Evolutionary conservation across 345 rosid species (phyloP).

Genomic region (Angophora floribunda): DNA sequence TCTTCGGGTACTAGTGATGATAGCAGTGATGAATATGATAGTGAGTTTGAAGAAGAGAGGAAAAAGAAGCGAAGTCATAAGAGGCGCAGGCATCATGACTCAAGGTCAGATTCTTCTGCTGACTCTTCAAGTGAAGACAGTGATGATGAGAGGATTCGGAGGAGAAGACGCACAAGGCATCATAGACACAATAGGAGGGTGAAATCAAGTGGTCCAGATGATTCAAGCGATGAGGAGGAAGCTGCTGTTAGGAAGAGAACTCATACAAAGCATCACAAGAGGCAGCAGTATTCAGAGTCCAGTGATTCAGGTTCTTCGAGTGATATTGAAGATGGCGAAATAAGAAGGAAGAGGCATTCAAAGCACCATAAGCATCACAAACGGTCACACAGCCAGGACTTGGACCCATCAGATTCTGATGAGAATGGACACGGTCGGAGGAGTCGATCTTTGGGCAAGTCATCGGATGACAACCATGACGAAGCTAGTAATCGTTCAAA

Average conservation of each 20-base stretch:
- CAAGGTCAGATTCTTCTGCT: constrained; percentile 21
- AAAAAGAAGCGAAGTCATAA: constrained; percentile 33
- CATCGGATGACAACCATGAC: constrained; percentile 21
- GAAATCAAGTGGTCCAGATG: constrained; percentile 12
- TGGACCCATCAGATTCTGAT: constrained; percentile 16
- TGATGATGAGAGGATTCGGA: constrained; percentile 9
- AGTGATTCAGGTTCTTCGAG: constrained; percentile 17
- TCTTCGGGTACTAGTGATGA: constrained; percentile 26
- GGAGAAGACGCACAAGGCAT: constrained; percentile 18
- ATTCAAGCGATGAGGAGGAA: constrained; percentile 12
- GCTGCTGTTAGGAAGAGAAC: constrained; percentile 21
- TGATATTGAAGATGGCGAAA: constrained; percentile 19
- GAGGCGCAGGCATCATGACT: constrained; percentile 28
- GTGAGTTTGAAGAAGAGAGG: constrained; percentile 37
- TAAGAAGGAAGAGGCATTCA: constrained; percentile 5
- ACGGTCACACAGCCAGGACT: not conserved
- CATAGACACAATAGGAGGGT: constrained; percentile 8
- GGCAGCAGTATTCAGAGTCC: constrained; percentile 9
- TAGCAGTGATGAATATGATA: constrained; percentile 28
- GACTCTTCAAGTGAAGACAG: constrained; percentile 21
- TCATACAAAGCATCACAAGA: constrained; percentile 19
- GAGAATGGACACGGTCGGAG: not conserved
- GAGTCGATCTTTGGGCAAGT: constrained; percentile 19
- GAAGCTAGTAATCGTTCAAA: constrained; percentile 6
- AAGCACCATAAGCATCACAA: constrained; percentile 14